Conservation (phyloP, 2,329 filamentous ascomycete genomes). For the Penicillium sp. region DNA sequence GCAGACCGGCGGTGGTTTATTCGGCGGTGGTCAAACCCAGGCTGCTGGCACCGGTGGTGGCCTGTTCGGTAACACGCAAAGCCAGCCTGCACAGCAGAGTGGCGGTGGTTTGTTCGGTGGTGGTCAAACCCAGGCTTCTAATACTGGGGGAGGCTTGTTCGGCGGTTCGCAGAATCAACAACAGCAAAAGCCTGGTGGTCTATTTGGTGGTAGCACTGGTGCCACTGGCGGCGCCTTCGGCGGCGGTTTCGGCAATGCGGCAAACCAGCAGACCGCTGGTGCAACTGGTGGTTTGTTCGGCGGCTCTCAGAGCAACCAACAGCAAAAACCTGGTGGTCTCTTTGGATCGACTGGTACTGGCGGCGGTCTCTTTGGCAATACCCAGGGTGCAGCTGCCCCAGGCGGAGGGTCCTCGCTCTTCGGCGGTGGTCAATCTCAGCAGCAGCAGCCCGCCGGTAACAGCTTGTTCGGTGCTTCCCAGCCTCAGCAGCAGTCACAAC, state of each 20-base stretch:
- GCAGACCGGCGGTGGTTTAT: neutral
- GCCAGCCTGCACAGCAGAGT: neutral
- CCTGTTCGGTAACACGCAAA: neutral
- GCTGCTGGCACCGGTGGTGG: neutral
- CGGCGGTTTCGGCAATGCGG: conserved; percentile 44
- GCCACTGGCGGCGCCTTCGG: conserved; percentile 30
- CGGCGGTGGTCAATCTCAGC: conserved; percentile 45
- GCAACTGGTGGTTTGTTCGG: conserved; percentile 44
- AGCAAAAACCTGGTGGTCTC: conserved; percentile 54
- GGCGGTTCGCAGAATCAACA: conserved; percentile 34
- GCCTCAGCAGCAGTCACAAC: conserved; percentile 45
- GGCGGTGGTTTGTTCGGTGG: neutral
- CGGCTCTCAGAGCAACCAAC: conserved; percentile 44
- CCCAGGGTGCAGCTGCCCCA: conserved; percentile 25
- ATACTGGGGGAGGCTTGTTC: conserved; percentile 44
- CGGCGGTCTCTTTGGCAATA: conserved; percentile 49
- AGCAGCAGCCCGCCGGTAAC: conserved; percentile 35
- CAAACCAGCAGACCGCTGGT: conserved; percentile 39
- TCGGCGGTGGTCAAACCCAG: neutral
- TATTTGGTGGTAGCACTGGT: conserved; percentile 25
- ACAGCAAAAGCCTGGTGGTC: conserved; percentile 21
- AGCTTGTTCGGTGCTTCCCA: conserved; percentile 56
- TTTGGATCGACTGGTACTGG: conserved; percentile 47
- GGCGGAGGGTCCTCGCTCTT: conserved; percentile 56
- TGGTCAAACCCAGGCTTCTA: conserved; percentile 29